A percentile compares a stretch with the other conserved stretches of the same genome.
Conservation (phyloP, 75 land plant species). For the Selaginella moellendorffii region DNA sequence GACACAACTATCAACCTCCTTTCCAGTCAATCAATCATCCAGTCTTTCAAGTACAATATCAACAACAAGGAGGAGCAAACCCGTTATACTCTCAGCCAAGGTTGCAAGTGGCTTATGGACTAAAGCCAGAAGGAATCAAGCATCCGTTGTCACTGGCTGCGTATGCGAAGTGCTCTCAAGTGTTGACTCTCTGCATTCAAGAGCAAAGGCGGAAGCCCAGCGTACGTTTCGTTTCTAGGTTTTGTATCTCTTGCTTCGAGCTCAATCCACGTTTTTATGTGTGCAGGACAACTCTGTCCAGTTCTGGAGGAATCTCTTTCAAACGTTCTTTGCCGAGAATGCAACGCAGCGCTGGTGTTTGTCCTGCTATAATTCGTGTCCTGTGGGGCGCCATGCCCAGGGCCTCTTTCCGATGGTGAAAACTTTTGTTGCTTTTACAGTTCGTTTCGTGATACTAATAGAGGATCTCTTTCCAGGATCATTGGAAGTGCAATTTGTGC, state of each 20-base stretch:
- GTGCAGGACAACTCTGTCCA: constrained; percentile 26
- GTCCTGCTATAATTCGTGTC: constrained; percentile 29
- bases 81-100: neutral
- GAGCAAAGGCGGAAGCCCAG: constrained; percentile 24
- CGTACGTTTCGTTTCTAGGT: no score
- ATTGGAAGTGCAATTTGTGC: constrained; percentile 35
- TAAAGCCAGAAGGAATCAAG: no score
- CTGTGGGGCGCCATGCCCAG: constrained; percentile 35
- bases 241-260: no score
- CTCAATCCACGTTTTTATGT: no score
- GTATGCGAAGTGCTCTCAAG: constrained; percentile 19
- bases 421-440: neutral
- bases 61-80: neutral
- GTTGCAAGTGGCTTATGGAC: no score
- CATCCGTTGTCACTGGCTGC: no score
- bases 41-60: neutral
- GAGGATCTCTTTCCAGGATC: constrained; percentile 17
- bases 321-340: constrained; percentile 27
- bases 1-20: constrained; percentile 8
- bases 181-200: constrained; percentile 26
- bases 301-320: constrained; percentile 29
- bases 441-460: neutral
- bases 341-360: constrained; percentile 34
- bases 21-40: neutral
- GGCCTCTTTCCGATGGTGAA: constrained; percentile 33